Evolutionary conservation across 2,329 filamentous ascomycete species (phyloP).

Genomic region (Ascochyta clinopodiicola): DNA sequence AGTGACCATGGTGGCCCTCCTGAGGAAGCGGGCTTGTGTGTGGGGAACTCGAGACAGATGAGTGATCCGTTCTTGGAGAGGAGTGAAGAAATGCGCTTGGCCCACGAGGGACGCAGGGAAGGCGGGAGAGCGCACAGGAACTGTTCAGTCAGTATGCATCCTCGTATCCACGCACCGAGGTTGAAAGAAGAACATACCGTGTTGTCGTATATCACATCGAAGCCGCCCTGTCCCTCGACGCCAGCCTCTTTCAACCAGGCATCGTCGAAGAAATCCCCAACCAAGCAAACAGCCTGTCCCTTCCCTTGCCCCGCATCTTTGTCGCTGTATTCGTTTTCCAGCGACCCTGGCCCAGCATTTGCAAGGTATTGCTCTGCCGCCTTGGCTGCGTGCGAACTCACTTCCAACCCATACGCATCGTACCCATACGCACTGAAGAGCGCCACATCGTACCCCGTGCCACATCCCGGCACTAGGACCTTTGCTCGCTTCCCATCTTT

Average conservation of each 20-base stretch:
- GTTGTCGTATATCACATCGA: conserved; percentile 72
- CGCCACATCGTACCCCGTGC: conserved; percentile 80
- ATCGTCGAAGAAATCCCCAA: conserved; percentile 71
- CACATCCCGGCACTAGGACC: conserved; percentile 82
- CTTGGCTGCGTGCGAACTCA: conserved; percentile 59
- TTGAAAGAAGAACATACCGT: conserved; percentile 54
- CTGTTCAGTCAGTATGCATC: conserved; percentile 41
- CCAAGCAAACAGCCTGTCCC: conserved; percentile 64
- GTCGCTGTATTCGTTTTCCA: conserved; percentile 51
- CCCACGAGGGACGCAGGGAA: conserved; percentile 63
- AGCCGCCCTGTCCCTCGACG: conserved; percentile 50
- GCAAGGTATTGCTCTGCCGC: conserved; percentile 54
- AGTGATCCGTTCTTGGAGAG: conserved; percentile 60
- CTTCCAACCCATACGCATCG: conserved; percentile 77
- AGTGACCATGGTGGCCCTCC: conserved; percentile 77
- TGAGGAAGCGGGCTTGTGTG: conserved; percentile 68
- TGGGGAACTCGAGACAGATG: conserved; percentile 78
- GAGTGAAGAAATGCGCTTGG: conserved; percentile 61
- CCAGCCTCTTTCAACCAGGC: conserved; percentile 57
- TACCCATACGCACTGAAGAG: conserved; percentile 77
- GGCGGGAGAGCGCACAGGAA: conserved; percentile 68
- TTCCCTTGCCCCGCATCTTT: conserved; percentile 53
- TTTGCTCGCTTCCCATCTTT: conserved; percentile 52
- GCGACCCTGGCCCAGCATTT: conserved; percentile 39
- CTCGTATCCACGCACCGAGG: too few relatives aligned